Evolutionary conservation across 2,329 filamentous ascomycete genomes (phyloP), one percentile per base, ranked within the genome.

Genomic region (Aspergillus transmontanensis): DNA sequence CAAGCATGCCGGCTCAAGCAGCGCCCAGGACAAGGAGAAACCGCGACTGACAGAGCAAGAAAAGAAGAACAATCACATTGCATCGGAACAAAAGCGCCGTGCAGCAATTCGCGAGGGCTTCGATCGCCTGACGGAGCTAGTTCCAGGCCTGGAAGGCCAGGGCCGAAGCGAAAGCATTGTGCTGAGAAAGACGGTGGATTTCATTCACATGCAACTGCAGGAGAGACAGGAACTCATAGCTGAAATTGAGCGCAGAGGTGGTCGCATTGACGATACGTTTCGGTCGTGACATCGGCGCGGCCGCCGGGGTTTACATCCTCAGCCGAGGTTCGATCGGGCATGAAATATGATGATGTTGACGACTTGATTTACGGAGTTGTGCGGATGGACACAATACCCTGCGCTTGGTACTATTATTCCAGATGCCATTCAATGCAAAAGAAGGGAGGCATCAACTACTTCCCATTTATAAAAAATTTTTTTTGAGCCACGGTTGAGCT

Each of bases 111-210:
- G 93, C 54, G 88, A 92, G 63, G 92, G 91, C 61, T 96, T 96
- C 75, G 92, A 96, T 76, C 86, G 89, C 39, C 85, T 97, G 30
- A 91, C 91, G 19, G 86, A 89, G 59, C 84, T 96, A 36, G 92
- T 96, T 1, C 93, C 93, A 0, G 92, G 91, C 0, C 84, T 96
- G 59, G 86, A 92, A 71, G 93, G 93, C 0, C 90, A 94, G 72
- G 93, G 91, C 1, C 88, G 93, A 53, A 95, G 92, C 67, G 93
- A 97, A 76, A 92, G 91, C 32, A 83, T 93, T 21, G 92, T 97
- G n/a, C 83, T 97, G 26, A 87, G 89, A 66, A 85, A 85, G 67
- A 90, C 89, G 0, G 86, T 90, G 34, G 87, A 89, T 16, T 90
- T 84, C 66, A 89, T 91, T 72, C 82, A 82, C 48, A 79, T 87